Conservation (phyloP, 2,329 filamentous ascomycete genomes). For the Claviceps purpurea region DNA sequence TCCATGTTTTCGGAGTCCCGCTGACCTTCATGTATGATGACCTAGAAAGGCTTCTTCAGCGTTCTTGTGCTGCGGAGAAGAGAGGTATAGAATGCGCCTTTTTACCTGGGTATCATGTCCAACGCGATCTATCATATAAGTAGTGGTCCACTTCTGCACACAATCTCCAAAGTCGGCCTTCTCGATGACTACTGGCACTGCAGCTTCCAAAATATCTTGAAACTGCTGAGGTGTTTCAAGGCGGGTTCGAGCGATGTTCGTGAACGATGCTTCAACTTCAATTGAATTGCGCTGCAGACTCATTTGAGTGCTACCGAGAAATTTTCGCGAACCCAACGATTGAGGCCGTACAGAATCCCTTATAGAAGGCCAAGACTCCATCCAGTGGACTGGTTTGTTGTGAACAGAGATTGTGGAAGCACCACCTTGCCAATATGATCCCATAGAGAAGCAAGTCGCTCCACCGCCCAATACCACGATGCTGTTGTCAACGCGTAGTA, state of each 20-base stretch:
- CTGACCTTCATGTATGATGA: conserved; percentile 60
- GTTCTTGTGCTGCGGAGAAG: background rate
- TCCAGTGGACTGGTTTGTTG: background rate
- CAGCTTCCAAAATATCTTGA: conserved; percentile 38
- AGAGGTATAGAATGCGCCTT: background rate
- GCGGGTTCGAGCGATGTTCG: conserved; percentile 35
- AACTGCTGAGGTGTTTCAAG: conserved; percentile 46
- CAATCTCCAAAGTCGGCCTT: conserved; percentile 55
- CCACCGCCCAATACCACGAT: conserved; percentile 64
- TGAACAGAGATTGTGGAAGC: conserved; percentile 28
- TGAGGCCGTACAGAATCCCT: conserved; percentile 3
- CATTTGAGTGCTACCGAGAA: conserved; percentile 7
- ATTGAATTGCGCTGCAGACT: background rate
- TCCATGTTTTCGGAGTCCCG: conserved; percentile 50
- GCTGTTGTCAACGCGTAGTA: conserved; percentile 31
- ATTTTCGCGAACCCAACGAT: conserved; percentile 16
- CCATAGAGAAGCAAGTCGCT: conserved; percentile 83
- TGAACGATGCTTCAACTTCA: conserved; percentile 10
- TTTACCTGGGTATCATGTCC: conserved; percentile 47
- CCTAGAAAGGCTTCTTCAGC: conserved; percentile 25
- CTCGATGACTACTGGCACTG: conserved; percentile 48
- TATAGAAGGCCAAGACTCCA: background rate
- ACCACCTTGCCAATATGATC: conserved; percentile 66
- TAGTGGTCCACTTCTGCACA: conserved; percentile 49
- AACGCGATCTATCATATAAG: conserved; percentile 51